Base-by-base conservation (phyloP, 169 alveolate species). In the Plasmodium fragile region DNA sequence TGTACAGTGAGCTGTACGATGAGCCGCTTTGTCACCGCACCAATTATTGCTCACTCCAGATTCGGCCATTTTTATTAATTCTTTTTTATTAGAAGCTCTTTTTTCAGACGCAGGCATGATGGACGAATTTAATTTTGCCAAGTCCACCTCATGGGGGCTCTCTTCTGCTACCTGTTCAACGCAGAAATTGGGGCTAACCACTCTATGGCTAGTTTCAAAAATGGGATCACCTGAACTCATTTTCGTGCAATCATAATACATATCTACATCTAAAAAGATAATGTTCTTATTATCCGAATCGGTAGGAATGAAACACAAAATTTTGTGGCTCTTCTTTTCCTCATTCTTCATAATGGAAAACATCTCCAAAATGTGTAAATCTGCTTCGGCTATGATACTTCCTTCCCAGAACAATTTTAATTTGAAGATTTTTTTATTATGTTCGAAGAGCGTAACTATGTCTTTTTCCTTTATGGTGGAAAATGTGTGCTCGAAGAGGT, bases 401-500 rank as follows among this genome's bases (percentile, higher is more conserved):
- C 71, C 49, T 25, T 79, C 81, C 69, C 39, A 49, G 18, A 49
- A 52, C 28, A 89, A 43, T 25, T 55, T 65, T 39, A 89, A 59
- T 4, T 89, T 89, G 70, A 89, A 41, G 7, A 89, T 79, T 39
- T 89, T 52, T 16, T 89, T 78, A 39, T 89, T 89, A 16, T 89
- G 69, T 65, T 89, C 90, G 71, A 89, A 89, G 7, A 89, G 59
- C 28, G 52, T n/a, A n/a, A 89, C 36, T 59, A 89, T 59, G 82
- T 89, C 94, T 43, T 59, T 89, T 79, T 89, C 94, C 34, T 36
- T 89, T 13, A 89, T 34, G 36, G 94, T 89, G 13, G 94, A 89
- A 65, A 89, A 89, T 16, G 43, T 89, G 52, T 89, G 94, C 18
- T 79, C 91, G 52, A 77, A 79, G 69, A 55, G 32, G 72, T 79